These are phyloP conservation scores for Cenchrus purpureus DNA, from an alignment of 176 grass and related monocot species.

Conservation along the genomic window DNA sequence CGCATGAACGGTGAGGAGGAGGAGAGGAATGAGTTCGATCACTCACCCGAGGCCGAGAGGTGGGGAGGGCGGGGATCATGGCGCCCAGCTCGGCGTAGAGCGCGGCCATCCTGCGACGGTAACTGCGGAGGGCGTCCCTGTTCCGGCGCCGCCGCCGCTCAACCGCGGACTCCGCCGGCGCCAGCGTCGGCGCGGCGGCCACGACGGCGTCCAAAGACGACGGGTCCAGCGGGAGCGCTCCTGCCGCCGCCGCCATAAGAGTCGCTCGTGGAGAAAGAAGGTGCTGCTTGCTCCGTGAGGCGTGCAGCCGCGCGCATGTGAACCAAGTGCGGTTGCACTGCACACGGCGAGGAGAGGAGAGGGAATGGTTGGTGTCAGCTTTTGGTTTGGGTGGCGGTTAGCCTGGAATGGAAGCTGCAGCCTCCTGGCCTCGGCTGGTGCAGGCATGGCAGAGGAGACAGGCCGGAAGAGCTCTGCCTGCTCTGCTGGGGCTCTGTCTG, in stretches of 20 bases:
- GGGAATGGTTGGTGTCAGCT: not conserved
- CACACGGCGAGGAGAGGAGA: not conserved
- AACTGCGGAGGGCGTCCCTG: not conserved
- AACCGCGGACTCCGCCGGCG: not conserved
- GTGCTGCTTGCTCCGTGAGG: too few species aligned
- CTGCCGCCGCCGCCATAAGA: constrained; percentile 23
- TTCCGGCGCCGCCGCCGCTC: not conserved
- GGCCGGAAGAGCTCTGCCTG: not conserved
- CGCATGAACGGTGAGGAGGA: not conserved
- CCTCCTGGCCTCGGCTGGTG: not conserved
- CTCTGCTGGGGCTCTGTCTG: too few species aligned
- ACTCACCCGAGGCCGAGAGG: not conserved
- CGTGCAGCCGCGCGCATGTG: constrained; percentile 15
- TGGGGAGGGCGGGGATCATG: constrained; percentile 21
- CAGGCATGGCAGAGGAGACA: not conserved
- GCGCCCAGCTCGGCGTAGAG: constrained; percentile 33
- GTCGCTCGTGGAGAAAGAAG: too few species aligned
- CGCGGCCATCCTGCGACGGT: not conserved
- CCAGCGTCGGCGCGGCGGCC: not conserved
- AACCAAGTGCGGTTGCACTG: not conserved
- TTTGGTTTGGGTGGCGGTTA: constrained; percentile 10
- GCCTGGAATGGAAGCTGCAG: constrained; percentile 42
- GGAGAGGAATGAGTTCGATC: not conserved
- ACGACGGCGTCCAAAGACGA: not conserved
- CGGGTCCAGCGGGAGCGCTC: not conserved